Conservation (phyloP, 805 yeast genomes). For the Cyberlindnera euphorbiiphila region DNA sequence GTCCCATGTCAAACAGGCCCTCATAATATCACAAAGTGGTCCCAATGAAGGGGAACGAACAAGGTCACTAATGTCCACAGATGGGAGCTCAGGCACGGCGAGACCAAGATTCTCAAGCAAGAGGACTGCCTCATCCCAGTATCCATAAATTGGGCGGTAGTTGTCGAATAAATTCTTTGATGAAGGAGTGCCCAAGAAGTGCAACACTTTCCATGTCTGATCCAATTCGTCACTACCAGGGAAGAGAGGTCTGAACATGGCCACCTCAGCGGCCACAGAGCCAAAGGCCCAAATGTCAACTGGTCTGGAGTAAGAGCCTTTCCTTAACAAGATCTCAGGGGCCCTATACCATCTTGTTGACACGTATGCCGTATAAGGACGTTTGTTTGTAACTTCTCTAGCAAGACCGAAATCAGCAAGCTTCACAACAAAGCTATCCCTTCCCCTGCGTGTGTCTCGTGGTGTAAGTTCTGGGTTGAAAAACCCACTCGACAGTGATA, state of each 20-base stretch:
- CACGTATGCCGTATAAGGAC: slow-evolving; percentile 69
- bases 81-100: slow-evolving; percentile 50
- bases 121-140: slow-evolving; percentile 60
- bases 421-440: slow-evolving; percentile 55
- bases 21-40: slow-evolving; percentile 35
- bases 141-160: slow-evolving; percentile 59
- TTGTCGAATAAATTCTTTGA: slow-evolving; percentile 24
- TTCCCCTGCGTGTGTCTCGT: slow-evolving; percentile 19
- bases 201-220: slow-evolving; percentile 67
- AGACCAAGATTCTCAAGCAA: slow-evolving; percentile 55
- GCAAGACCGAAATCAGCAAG: slow-evolving; percentile 81
- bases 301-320: slow-evolving; percentile 58
- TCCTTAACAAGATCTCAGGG: slow-evolving; percentile 72
- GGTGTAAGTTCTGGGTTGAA: slow-evolving; percentile 37
- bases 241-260: slow-evolving; percentile 71
- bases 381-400: slow-evolving; percentile 48
- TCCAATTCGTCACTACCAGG: slow-evolving; percentile 81
- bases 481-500: slow-evolving; percentile 53
- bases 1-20: slow-evolving; percentile 69
- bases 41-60: slow-evolving; percentile 42
- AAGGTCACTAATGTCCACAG: slow-evolving; percentile 43
- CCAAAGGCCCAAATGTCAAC: slow-evolving; percentile 89
- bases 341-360: slow-evolving; percentile 86
- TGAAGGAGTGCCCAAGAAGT: slow-evolving; percentile 71
- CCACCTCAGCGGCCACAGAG: slow-evolving; percentile 68